Conservation (phyloP, 805 yeast species). For the Candida vaughaniae region DNA sequence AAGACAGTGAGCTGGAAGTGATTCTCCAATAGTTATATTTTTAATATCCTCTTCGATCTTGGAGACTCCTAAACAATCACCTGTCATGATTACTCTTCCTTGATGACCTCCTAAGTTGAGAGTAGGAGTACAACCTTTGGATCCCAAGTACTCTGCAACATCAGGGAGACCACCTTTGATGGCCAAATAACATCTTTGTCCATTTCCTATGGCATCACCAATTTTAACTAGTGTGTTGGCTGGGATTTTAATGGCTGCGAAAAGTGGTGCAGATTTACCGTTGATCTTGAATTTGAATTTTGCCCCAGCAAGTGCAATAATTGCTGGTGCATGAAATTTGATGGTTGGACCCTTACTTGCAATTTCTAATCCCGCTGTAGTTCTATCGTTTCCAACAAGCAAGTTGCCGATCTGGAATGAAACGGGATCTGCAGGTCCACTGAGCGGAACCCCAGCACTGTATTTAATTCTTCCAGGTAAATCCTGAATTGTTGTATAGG, state of each 20-base stretch:
- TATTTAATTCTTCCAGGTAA: constrained; percentile 89
- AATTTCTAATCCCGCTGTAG: constrained; percentile 69
- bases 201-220: constrained; percentile 35
- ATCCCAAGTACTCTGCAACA: constrained; percentile 60
- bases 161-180: constrained; percentile 91
- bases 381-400: constrained; percentile 79
- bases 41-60: constrained; percentile 51
- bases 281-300: constrained; percentile 63
- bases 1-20: constrained; percentile 59
- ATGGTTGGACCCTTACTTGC: constrained; percentile 67
- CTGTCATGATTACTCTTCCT: constrained; percentile 79
- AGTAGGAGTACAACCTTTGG: constrained; percentile 81
- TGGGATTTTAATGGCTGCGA: constrained; percentile 63
- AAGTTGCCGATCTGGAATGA: constrained; percentile 87
- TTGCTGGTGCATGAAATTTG: constrained; percentile 74
- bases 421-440: constrained; percentile 95
- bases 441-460: constrained; percentile 95
- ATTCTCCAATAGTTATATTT: constrained; percentile 42
- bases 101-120: constrained; percentile 17
- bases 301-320: constrained; percentile 88
- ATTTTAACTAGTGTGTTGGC: constrained; percentile 52
- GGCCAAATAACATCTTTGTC: constrained; percentile 88
- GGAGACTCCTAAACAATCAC: constrained; percentile 85
- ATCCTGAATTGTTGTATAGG: constrained; percentile 95
- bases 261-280: constrained; percentile 73